These are phyloP conservation scores for Tulasnella calospora DNA, from an alignment of 768 basidiomycete species.

Conservation along the genomic window DNA sequence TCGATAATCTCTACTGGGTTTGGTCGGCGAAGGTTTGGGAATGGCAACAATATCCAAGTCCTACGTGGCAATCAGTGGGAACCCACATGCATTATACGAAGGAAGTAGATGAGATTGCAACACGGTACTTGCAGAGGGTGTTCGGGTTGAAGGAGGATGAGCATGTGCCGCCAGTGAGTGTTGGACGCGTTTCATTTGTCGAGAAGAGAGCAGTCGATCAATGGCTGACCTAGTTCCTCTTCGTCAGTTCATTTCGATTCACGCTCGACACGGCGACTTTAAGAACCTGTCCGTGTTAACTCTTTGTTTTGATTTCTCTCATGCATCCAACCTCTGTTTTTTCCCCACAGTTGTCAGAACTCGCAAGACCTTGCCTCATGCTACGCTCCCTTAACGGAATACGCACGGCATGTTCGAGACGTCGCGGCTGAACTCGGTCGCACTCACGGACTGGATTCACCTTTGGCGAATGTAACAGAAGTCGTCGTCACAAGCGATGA, in stretches of 20 bases:
- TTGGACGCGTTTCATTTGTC: neutral
- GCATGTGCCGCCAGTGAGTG: neutral
- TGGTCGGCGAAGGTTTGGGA: constrained; percentile 13
- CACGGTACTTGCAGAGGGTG: neutral
- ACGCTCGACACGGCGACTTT: neutral
- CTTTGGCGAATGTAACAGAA: neutral
- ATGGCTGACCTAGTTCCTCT: neutral
- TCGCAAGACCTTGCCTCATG: neutral
- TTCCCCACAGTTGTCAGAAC: neutral
- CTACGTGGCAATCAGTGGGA: constrained; percentile 29
- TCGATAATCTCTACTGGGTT: constrained; percentile 29
- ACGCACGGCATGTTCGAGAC: neutral
- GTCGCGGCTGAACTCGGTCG: neutral
- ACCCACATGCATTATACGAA: neutral
- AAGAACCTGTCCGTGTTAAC: neutral
- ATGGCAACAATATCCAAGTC: constrained; percentile 30
- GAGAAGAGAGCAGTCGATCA: neutral
- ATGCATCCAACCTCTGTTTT: neutral
- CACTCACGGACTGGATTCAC: neutral
- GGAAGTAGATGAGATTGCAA: neutral
- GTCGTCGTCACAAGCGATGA: neutral
- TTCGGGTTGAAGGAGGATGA: neutral
- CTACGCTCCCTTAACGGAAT: neutral
- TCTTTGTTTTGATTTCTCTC: neutral
- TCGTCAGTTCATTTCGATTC: neutral